Conservation (phyloP, 768 basidiomycete species). For the Baorangia bicolor region DNA sequence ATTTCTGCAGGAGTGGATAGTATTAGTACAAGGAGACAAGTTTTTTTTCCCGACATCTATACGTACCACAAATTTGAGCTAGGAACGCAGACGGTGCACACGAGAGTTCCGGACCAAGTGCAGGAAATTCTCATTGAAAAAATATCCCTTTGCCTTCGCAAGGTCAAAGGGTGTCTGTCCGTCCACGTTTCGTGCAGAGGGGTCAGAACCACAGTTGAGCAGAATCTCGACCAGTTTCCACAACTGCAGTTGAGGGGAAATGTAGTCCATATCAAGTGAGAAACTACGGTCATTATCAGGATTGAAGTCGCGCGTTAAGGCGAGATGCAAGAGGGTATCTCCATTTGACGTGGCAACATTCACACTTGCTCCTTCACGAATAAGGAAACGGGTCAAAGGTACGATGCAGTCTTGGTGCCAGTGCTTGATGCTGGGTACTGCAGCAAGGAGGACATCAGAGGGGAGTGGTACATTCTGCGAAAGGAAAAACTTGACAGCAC, state of each 20-base stretch:
- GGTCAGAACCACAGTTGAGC: background rate
- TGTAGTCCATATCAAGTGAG: no score
- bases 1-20: no score
- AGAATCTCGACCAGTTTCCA: background rate
- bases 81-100: background rate
- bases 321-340: background rate
- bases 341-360: background rate
- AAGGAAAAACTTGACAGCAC: background rate
- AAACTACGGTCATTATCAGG: background rate
- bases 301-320: background rate
- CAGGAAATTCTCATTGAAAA: slow-evolving; percentile 4
- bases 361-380: background rate
- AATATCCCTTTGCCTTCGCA: background rate
- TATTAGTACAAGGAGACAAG: no score
- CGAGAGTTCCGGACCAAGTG: background rate
- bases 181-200: background rate
- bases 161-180: background rate
- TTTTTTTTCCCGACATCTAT: no score
- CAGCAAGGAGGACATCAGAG: background rate
- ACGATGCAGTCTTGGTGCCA: no score
- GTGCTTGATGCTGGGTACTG: no score
- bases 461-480: background rate
- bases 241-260: no score
- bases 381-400: background rate
- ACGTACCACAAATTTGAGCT: background rate